These are phyloP conservation scores for Gossypium lobatum DNA, from an alignment of 441 rosid species.

Conservation along the genomic window DNA sequence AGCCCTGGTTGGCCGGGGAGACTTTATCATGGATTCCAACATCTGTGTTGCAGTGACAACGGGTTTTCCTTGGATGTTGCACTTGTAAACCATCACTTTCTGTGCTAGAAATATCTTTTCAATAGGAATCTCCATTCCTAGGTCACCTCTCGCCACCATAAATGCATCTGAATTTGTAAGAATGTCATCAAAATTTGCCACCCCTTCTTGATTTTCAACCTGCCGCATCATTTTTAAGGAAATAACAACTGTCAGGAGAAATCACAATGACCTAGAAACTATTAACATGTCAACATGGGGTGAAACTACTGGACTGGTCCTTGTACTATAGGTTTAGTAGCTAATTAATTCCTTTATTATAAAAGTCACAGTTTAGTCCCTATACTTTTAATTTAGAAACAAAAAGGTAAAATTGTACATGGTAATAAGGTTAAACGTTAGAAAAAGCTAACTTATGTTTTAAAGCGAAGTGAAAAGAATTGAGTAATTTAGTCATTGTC, in stretches of 20 bases:
- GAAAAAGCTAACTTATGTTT: no score
- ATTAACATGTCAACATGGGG: neutral
- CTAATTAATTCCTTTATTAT: no score
- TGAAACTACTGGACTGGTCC: no score
- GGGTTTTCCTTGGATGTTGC: constrained; percentile 88
- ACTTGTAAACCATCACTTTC: constrained; percentile 93
- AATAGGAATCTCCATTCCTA: constrained; percentile 95
- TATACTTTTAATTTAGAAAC: no score
- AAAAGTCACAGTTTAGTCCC: no score
- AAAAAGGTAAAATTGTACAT: no score
- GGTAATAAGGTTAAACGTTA: no score
- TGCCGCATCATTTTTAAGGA: constrained; percentile 16
- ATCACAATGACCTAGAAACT: neutral
- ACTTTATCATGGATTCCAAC: constrained; percentile 97
- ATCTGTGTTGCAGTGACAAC: constrained; percentile 98
- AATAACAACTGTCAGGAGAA: constrained; percentile 1
- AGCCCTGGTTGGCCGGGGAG: constrained; percentile 93
- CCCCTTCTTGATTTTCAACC: constrained; percentile 97
- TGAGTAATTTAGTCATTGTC: no score
- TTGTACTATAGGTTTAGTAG: no score
- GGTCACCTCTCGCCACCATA: constrained; percentile 96
- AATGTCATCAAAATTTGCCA: constrained; percentile 87
- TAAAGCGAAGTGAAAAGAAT: no score
- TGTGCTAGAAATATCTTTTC: constrained; percentile 95
- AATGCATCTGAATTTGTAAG: constrained; percentile 79